Percentiles rank a stretch among this genome's conserved stretches.
Evolutionary conservation across 805 yeast species (phyloP).

Genomic region (Cyberlindnera mississippiensis): DNA sequence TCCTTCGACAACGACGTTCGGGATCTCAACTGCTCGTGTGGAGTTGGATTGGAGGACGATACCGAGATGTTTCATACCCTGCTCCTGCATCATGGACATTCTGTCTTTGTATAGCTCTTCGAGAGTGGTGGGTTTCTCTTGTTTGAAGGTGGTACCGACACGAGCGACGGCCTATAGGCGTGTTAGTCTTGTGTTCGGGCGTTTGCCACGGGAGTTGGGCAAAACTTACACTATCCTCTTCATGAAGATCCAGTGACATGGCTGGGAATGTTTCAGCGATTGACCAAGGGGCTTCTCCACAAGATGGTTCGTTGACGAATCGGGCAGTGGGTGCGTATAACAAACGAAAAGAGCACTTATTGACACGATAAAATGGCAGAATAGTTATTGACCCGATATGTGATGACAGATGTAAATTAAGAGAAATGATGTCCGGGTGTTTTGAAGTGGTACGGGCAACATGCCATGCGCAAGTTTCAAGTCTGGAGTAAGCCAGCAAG

Average conservation of each 20-base stretch:
- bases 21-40: slow-evolving; percentile 39
- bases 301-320: too few species aligned
- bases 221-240: slow-evolving; percentile 10
- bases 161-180: slow-evolving; percentile 19
- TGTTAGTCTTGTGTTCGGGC: neutral
- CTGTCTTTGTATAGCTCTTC: slow-evolving; percentile 28
- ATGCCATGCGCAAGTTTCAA: too few species aligned
- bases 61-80: slow-evolving; percentile 28
- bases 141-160: slow-evolving; percentile 22
- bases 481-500: too few species aligned
- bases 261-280: neutral
- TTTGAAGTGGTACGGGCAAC: too few species aligned
- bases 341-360: too few species aligned
- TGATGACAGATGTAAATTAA: too few species aligned
- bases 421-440: too few species aligned
- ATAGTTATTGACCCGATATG: too few species aligned
- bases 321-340: too few species aligned
- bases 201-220: neutral
- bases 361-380: too few species aligned
- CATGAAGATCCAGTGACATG: slow-evolving; percentile 7
- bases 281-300: too few species aligned
- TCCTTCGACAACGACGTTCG: slow-evolving; percentile 46
- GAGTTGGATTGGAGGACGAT: slow-evolving; percentile 29
- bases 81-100: slow-evolving; percentile 27
- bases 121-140: slow-evolving; percentile 9